phyloP scores from a whole-genome alignment of 352 stramenopile genomes.

The Globisporangium okanoganense region DNA sequence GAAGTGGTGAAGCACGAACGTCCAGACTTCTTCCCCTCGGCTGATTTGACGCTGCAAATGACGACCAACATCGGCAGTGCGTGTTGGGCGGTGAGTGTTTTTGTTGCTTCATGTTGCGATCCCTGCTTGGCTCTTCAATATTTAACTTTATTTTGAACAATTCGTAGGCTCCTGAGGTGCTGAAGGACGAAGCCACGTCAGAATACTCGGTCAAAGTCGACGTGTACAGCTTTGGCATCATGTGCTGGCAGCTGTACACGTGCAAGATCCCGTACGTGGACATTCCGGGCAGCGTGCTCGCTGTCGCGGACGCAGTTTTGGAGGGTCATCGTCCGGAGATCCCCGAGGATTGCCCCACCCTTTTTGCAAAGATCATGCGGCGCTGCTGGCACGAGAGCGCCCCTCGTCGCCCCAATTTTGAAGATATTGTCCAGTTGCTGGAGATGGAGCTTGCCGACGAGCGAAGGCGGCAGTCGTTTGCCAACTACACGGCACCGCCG shows the following conservation, averaged over 20 bases:
- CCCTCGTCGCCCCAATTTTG: constrained; percentile 61
- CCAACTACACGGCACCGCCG: neutral
- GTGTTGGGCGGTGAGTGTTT: constrained; percentile 69
- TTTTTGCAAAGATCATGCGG: constrained; percentile 83
- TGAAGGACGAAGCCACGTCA: constrained; percentile 62
- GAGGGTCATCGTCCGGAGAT: constrained; percentile 59
- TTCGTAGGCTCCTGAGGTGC: constrained; percentile 50
- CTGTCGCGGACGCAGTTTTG: constrained; percentile 70
- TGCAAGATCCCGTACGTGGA: constrained; percentile 67
- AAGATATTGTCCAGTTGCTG: constrained; percentile 75
- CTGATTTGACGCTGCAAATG: constrained; percentile 70
- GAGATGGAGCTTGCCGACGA: constrained; percentile 65
- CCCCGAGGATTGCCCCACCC: constrained; percentile 45
- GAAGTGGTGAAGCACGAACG: constrained; percentile 37
- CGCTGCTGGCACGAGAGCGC: constrained; percentile 75
- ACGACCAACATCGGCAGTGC: constrained; percentile 80
- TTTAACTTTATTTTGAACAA: neutral
- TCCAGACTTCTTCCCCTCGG: constrained; percentile 56
- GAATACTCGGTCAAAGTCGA: constrained; percentile 83
- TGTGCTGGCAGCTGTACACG: constrained; percentile 81
- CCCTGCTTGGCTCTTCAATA: neutral
- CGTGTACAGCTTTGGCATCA: constrained; percentile 84
- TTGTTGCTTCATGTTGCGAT: neutral
- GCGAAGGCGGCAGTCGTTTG: constrained; percentile 26
- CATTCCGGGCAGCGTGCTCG: constrained; percentile 74